Base-by-base conservation (phyloP, 1,284 basidiomycete species). In the Gymnopus androsaceus region DNA sequence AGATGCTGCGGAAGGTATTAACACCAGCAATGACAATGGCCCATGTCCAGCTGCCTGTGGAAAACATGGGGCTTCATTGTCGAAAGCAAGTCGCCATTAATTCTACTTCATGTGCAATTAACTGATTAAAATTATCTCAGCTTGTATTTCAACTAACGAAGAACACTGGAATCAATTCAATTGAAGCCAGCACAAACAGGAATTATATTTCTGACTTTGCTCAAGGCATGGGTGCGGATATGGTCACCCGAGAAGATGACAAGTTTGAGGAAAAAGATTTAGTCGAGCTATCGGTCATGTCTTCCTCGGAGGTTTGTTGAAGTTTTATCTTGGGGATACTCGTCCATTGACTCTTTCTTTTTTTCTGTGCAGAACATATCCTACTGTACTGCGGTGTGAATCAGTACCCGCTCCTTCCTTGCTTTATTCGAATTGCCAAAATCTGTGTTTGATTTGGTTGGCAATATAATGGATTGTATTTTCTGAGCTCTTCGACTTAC, bases 1-100 rank as follows among this genome's bases (percentile, higher is more conserved):
- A 4, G 63, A 65, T 6, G 49, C 51, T 36, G 62, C 63, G 45
- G 64, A 69, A 52, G 67, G 67, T 44, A 60, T 64, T 41, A 68
- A 67, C 60, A 64, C 46, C 6, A 19, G 58, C 33, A 66, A 28
- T 21, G 28, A 25, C 25, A 40, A 52, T 30, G 19, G 33, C 11
- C 19, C 19, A 33, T 52, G 28, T 6, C 4, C 31, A 41, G 8
- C 41, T 11, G 40, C 8, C 23, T 28, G 42, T 12, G 17, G n/a
- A 4, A 38, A 27, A 21, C 30, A 28, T 31, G 23, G 14, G 33
- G 30, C 51, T 27, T 27, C 41, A 21, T 42, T 25, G 11, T 25
- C 25, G n/a, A n/a, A n/a, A 25, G 41, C 28, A 27, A 25, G 11
- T 14, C 28, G 11, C 41, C 15, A 9, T 4, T 42, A 3, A 15